Evolutionary conservation across 1,284 basidiomycete genomes (phyloP), one percentile per base, ranked within the genome.

Genomic region (Caloboletus firmus): DNA sequence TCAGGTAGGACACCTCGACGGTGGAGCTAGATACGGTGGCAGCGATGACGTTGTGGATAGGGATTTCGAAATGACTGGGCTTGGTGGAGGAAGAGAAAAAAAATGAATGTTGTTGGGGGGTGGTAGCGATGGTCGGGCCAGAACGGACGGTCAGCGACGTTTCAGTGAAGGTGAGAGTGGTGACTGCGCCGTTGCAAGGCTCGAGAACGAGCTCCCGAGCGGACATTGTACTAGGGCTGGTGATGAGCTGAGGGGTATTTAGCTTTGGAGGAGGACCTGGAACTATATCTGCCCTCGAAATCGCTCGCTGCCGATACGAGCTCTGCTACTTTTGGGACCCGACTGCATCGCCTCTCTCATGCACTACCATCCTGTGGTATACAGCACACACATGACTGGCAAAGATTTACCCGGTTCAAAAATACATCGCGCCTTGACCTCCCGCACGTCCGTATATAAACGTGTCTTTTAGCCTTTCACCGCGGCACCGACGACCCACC

Each of bases 1-100:
- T 69, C 40, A 87, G 60, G 54, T 80, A 79, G 24, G 79, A 74
- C 3, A 85, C 68, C 36, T 78, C 68, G 20, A 86, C 59, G 3
- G 57, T 53, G 17, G 68, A 66, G 34, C 66, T 63, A 18, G 76
- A 67, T 36, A 78, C 64, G 36, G 69, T 73, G 2, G 80, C 80
- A 59, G 76, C 76, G 18, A 89, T 63, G 45, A 89, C 76, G 58
- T 83, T 74, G 36, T 73, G 72, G 48, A 80, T 66, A 20, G 77
- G 69, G 7, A 78, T 65, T 15, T 73, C 65, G 5, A 70, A 64
- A 37, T 44, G 55, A 28, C 40, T 17, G 24, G 49, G 15, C 22
- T 26, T 55, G n/a, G 31, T n/a, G 9, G 49, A 24, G 0, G 54
- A 45, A 30, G 45, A 24, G 22, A 59, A 61, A 39, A 56, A 7